Percentiles rank a stretch among this genome's conserved stretches.
Evolutionary conservation across 2,329 filamentous ascomycete genomes (phyloP).

Genomic region (Huntiella omanensis): DNA sequence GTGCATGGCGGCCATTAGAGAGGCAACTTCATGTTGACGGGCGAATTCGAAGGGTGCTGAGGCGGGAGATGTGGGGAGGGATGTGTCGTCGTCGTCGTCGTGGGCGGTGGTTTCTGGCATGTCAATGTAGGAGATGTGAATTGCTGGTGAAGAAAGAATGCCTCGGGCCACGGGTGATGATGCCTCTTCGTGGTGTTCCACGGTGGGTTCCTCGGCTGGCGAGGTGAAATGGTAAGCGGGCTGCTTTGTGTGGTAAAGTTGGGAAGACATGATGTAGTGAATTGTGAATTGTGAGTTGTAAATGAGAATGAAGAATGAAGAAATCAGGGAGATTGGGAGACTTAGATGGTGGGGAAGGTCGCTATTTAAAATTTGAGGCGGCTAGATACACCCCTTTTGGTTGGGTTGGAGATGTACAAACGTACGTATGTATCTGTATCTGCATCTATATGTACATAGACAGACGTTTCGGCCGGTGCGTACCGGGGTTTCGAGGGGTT

Average conservation of each 20-base stretch:
- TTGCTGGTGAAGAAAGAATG: not conserved
- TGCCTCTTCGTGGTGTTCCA: slow-evolving; percentile 5
- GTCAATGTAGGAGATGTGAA: slow-evolving; percentile 1
- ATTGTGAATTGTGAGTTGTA: not conserved
- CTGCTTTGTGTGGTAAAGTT: not conserved
- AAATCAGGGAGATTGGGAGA: too few species aligned
- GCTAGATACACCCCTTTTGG: too few species aligned
- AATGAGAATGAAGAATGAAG: not conserved
- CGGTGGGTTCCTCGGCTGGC: not conserved
- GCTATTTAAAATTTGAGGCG: too few species aligned
- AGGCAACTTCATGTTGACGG: slow-evolving; percentile 7
- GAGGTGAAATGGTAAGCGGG: not conserved
- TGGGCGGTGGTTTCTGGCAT: too few species aligned
- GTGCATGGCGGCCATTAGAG: slow-evolving; percentile 9
- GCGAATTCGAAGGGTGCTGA: slow-evolving; percentile 8
- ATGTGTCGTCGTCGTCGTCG: too few species aligned
- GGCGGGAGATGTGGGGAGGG: not conserved
- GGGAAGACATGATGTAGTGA: not conserved
- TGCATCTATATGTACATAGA: too few species aligned
- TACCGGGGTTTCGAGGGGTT: too few species aligned
- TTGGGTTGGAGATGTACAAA: too few species aligned
- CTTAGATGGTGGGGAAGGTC: too few species aligned
- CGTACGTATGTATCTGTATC: too few species aligned
- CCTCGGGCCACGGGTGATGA: not conserved
- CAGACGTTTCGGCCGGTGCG: too few species aligned